phyloP scores from a whole-genome alignment of 73 alveolate genomes.

The Tetrahymena borealis region DNA sequence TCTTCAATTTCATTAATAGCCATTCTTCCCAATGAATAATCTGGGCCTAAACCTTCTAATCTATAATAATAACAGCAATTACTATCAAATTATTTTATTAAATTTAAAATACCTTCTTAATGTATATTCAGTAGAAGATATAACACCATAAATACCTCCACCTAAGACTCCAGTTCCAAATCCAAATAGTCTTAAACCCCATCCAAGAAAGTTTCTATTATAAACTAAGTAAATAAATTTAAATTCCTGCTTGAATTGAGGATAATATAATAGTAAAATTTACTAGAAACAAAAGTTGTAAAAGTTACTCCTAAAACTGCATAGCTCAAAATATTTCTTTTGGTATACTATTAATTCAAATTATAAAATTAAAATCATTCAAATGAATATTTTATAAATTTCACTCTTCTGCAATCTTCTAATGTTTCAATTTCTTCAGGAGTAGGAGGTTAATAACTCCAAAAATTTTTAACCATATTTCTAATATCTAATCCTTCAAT shows the following conservation, averaged over 20 bases:
- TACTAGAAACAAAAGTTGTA: constrained; percentile 2
- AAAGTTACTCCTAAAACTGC: constrained; percentile 30
- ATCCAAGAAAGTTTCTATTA: background rate
- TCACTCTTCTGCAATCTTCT: constrained; percentile 32
- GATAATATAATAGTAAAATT: too few relatives aligned
- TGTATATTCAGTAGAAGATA: constrained; percentile 35
- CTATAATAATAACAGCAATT: background rate
- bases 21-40: constrained; percentile 36
- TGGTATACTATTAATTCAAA: background rate
- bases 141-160: constrained; percentile 8
- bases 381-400: too few relatives aligned
- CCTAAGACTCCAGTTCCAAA: constrained; percentile 14
- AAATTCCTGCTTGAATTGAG: too few relatives aligned
- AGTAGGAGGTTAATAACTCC: constrained; percentile 28
- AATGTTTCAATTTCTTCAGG: constrained; percentile 43
- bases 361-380: background rate
- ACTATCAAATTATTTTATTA: background rate
- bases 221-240: background rate
- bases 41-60: constrained; percentile 35
- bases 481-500: constrained; percentile 17
- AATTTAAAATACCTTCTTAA: background rate
- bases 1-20: constrained; percentile 38
- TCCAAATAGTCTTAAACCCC: constrained; percentile 28
- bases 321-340: background rate
- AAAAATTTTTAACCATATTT: constrained; percentile 13